phyloP scores from a whole-genome alignment of 495 filamentous ascomycete genomes.

The Podospora conica region DNA sequence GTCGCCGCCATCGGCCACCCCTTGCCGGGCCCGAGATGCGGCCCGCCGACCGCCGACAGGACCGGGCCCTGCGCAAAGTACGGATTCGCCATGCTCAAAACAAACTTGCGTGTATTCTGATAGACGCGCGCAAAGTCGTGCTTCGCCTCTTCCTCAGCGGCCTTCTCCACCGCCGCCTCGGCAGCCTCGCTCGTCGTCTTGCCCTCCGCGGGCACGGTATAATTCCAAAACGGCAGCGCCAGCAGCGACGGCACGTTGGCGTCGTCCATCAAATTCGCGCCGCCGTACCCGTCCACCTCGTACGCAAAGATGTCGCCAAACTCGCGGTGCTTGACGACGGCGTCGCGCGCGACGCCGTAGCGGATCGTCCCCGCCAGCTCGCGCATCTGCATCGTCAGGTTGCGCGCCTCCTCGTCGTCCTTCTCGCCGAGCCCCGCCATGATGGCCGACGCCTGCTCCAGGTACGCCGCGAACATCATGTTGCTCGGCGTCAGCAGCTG shows the following conservation, averaged over 20 bases:
- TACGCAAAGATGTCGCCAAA: constrained; percentile 51
- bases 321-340: constrained; percentile 29
- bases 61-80: constrained; percentile 53
- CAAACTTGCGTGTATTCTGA: constrained; percentile 50
- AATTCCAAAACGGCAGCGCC: constrained; percentile 35
- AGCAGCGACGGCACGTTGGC: constrained; percentile 57
- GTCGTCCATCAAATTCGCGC: constrained; percentile 57
- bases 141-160: not conserved
- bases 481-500: constrained; percentile 56
- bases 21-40: constrained; percentile 51
- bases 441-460: constrained; percentile 48
- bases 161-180: not conserved
- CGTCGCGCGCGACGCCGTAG: constrained; percentile 42
- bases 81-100: constrained; percentile 51
- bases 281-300: constrained; percentile 56
- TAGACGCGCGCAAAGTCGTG: constrained; percentile 38
- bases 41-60: constrained; percentile 52
- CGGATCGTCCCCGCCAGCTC: constrained; percentile 46
- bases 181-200: not conserved
- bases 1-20: constrained; percentile 57
- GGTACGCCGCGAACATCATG: constrained; percentile 59
- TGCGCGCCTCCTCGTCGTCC: constrained; percentile 27
- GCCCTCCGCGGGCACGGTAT: constrained; percentile 5
- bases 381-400: constrained; percentile 46
- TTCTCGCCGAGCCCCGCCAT: constrained; percentile 39